phyloP scores from a whole-genome alignment of 768 basidiomycete genomes.

The Trametes coccinea region DNA sequence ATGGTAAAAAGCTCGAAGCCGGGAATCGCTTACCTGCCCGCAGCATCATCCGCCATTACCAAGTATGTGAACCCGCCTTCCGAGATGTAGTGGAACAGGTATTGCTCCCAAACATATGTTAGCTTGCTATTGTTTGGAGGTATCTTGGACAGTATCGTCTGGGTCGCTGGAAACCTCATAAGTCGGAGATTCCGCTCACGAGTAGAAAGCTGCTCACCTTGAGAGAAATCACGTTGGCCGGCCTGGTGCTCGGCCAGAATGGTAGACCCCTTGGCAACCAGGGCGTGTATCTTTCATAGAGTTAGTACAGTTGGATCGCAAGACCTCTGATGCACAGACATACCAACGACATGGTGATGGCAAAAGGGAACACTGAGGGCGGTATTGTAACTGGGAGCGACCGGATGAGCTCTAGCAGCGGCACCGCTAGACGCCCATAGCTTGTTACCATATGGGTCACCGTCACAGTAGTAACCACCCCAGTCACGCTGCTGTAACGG shows the following conservation, averaged over 20 bases:
- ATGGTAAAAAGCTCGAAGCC: not conserved
- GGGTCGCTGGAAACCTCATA: conserved; percentile 54
- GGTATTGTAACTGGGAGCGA: not conserved
- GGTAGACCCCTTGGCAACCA: conserved; percentile 74
- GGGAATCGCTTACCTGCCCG: conserved; percentile 63
- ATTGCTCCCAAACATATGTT: conserved; percentile 91
- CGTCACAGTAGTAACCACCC: conserved; percentile 5
- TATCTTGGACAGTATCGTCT: conserved; percentile 92
- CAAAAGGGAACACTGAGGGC: not conserved
- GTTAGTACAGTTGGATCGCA: not conserved
- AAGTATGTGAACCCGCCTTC: conserved; percentile 86
- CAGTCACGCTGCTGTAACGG: not conserved
- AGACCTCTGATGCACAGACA: not conserved
- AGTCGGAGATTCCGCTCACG: not conserved
- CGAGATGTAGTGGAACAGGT: conserved; percentile 91
- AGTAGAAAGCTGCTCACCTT: conserved; percentile 51
- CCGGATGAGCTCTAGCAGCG: not conserved
- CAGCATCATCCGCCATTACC: conserved; percentile 93
- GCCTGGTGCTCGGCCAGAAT: conserved; percentile 88
- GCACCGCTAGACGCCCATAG: not conserved
- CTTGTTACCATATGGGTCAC: conserved; percentile 15
- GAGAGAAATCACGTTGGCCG: conserved; percentile 83
- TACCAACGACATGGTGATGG: conserved; percentile 31
- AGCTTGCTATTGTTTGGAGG: conserved; percentile 83
- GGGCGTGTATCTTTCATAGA: conserved; percentile 59